Percentiles rank a stretch among this genome's conserved stretches.
phyloP scores from a whole-genome alignment of 768 basidiomycete species.

The Panaeolus papilionaceus region DNA sequence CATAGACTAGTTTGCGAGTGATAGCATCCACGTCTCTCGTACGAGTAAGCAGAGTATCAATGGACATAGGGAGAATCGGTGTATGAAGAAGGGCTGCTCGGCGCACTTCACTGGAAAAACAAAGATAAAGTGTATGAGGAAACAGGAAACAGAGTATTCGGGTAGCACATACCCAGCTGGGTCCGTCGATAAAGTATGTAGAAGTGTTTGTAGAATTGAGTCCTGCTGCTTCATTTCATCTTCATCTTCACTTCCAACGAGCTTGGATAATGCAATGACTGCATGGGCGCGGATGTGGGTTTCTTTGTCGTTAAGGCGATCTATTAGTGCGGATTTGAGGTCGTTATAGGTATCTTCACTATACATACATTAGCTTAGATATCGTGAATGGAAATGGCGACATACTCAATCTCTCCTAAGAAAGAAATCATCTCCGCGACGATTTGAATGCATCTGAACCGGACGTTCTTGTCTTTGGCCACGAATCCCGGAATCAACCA shows the following conservation, averaged over 20 bases:
- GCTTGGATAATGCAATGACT: constrained; percentile 78
- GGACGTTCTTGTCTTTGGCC: constrained; percentile 90
- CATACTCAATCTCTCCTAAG: constrained; percentile 90
- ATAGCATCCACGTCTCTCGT: constrained; percentile 86
- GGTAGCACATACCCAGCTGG: constrained; percentile 61
- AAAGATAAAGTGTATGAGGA: not conserved
- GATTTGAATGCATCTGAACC: constrained; percentile 81
- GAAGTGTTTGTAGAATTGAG: constrained; percentile 67
- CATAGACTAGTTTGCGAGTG: constrained; percentile 81
- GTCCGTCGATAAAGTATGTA: constrained; percentile 76
- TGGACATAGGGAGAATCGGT: constrained; percentile 63
- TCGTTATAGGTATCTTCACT: constrained; percentile 85
- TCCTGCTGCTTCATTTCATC: constrained; percentile 55
- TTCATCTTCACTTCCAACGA: constrained; percentile 74
- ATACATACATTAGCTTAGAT: not conserved
- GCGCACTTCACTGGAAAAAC: constrained; percentile 77
- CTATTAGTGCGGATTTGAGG: constrained; percentile 72
- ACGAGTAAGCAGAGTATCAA: constrained; percentile 74
- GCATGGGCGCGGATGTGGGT: constrained; percentile 83
- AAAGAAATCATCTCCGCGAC: constrained; percentile 88
- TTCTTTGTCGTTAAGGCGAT: constrained; percentile 90
- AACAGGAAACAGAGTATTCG: not conserved
- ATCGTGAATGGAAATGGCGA: constrained; percentile 22
- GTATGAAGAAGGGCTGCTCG: constrained; percentile 84
- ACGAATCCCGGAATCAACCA: constrained; percentile 83